phyloP scores from a whole-genome alignment of 2,329 filamentous ascomycete species.

The Ophiostoma sp. region DNA sequence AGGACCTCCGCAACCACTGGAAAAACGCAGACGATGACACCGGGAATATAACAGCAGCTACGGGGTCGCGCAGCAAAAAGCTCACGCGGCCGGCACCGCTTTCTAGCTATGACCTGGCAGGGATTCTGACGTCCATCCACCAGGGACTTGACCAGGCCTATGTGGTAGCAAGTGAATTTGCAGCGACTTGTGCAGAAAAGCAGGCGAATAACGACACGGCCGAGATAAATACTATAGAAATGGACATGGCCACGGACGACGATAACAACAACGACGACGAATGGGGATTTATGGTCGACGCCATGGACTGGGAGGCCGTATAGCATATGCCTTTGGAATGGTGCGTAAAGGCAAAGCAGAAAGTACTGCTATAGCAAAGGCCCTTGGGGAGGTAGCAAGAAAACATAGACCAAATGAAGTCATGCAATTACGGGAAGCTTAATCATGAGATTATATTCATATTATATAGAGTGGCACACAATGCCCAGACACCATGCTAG shows the following conservation, averaged over 20 bases:
- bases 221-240: neutral
- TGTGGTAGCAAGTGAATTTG: constrained; percentile 43
- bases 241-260: constrained; percentile 26
- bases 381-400: too few relatives aligned
- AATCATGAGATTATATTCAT: too few relatives aligned
- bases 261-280: constrained; percentile 36
- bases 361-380: too few relatives aligned
- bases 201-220: constrained; percentile 9
- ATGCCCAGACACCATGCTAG: too few relatives aligned
- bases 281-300: constrained; percentile 55
- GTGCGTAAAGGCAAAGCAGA: too few relatives aligned
- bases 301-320: constrained; percentile 34
- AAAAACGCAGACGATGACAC: constrained; percentile 53
- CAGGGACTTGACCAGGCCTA: constrained; percentile 55
- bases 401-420: too few relatives aligned
- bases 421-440: too few relatives aligned
- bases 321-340: neutral
- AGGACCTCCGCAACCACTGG: constrained; percentile 67
- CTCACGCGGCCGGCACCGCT: constrained; percentile 39
- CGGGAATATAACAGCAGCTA: constrained; percentile 25
- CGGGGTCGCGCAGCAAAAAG: constrained; percentile 12
- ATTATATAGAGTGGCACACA: too few relatives aligned
- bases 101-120: constrained; percentile 55
- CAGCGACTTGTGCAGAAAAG: constrained; percentile 27
- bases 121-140: constrained; percentile 54